Evolutionary conservation across 1,284 basidiomycete genomes (phyloP), one percentile per base, ranked within the genome.

Genomic region (Vanrija sp.): DNA sequence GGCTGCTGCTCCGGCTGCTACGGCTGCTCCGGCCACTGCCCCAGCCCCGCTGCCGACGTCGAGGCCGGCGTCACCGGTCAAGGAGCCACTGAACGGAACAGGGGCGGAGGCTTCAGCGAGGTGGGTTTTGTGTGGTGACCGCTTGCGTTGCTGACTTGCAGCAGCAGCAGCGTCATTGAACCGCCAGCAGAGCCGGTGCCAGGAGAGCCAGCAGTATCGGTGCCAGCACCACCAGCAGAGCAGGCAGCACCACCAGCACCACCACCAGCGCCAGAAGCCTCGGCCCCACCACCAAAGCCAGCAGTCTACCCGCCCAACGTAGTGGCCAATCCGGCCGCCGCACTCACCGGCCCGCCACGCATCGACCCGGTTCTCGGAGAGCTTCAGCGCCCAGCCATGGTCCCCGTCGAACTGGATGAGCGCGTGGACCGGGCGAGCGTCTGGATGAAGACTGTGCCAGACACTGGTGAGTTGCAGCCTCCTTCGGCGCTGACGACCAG

Each of bases 221-320:
- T 3, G 12, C 6, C 27, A 31, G 31, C 5, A 31, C 31, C 31
- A 31, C 12, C 5, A 31, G 9, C 31, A 14, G 31, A 31, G 15
- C 12, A 9, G 12, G 8, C 25, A 3, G 25, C 25, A 27, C 25
- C 41, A 14, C 6, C 41, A 43, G 10, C 41, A 41, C 12, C 41
- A 15, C 14, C 22, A 15, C 20, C 23, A 12, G 15, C 20, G 6
- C 41, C 22, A n/a, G 41, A 3, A 16, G 20, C 20, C 20, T 9
- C n/a, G 23, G 20, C 22, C 15, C 22, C 41, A 7, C 20, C 20
- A 10, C 22, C 20, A 42, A 42, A 39, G n/a, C 7, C 16, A 18
- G 37, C 37, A 19, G 24, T 94, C 54, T 95, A 93, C 71, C 85
- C 96, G 41, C 89, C 89, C 1, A 84, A 86, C 47, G 81, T 85